Evolutionary conservation across 768 basidiomycete species (phyloP), one percentile per base, ranked within the genome.

Genomic region (Rhizopogon vinicolor): DNA sequence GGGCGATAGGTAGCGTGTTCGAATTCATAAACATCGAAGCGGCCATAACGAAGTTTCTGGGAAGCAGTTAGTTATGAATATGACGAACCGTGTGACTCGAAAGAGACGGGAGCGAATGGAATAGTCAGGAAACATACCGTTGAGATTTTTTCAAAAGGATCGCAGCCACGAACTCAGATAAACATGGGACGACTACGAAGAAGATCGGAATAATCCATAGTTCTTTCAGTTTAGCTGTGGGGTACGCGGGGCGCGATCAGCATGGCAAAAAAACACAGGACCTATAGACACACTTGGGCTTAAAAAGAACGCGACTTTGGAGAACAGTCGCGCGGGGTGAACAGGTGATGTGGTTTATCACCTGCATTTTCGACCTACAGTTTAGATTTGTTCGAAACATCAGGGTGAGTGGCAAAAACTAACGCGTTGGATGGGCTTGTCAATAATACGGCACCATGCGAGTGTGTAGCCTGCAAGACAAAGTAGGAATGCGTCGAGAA

Each of bases 1-100:
- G 77, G 0, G 96, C 96, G 56, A 98, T 92, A 0, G 96, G 96
- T 5, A 99, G 82, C 0, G 92, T 92, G 67, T 98, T 98, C 3
- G 90, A 92, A 69, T 94, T 96, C 87, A 93, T 90, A 76, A 91
- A 91, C 84, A 89, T 92, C 29, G 89, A 78, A 0, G 89, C 86
- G 0, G 90, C 89, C 68, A 87, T 85, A 7, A 86, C 87, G 60
- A 91, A 92, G 51, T 80, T 85, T 65, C 89, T 91, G 61, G 13
- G 43, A 5, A 7, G 44, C 0, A 37, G 12, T 48, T 48, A 44
- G 28, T 22, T 40, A n/a, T 7, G 44, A 29, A n/a, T 10, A 31
- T 3, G 6, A 9, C 10, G n/a, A 29, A 19, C 4, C 43, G 7
- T 44, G 7, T 46, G 28, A 12, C 19, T n/a, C 7, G 53, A 29